Conservation (phyloP, 345 rosid species). For the Conringia planisiliqua region DNA sequence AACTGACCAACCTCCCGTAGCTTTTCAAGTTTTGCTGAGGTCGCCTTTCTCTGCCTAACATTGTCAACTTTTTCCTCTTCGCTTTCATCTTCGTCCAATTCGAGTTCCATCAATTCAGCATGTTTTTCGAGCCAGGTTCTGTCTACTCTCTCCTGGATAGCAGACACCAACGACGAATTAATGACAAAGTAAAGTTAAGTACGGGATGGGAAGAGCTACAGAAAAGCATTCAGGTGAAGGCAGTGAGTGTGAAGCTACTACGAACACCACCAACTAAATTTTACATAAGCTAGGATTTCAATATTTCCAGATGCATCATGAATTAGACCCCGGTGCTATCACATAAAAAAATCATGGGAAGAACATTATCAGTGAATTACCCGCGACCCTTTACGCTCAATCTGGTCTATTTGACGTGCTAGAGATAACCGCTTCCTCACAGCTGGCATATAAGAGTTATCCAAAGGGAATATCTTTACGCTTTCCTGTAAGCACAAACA, state of each 20-base stretch:
- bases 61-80: slow-evolving; percentile 82
- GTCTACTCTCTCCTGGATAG: slow-evolving; percentile 66
- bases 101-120: slow-evolving; percentile 72
- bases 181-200: neutral
- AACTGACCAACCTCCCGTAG: slow-evolving; percentile 60
- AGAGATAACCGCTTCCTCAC: slow-evolving; percentile 78
- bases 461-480: slow-evolving; percentile 77
- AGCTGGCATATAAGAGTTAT: slow-evolving; percentile 81
- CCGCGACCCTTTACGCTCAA: slow-evolving; percentile 76
- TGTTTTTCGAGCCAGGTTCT: slow-evolving; percentile 80
- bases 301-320: neutral
- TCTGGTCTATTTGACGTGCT: slow-evolving; percentile 89
- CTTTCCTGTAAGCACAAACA: slow-evolving; percentile 57
- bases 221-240: neutral
- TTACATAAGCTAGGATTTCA: neutral
- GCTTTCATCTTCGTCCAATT: slow-evolving; percentile 69
- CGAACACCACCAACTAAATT: neutral
- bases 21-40: slow-evolving; percentile 49
- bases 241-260: neutral
- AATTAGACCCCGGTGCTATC: neutral
- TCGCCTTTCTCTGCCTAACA: slow-evolving; percentile 58
- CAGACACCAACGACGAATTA: slow-evolving; percentile 3
- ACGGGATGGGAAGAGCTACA: neutral
- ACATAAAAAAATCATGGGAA: neutral
- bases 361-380: slow-evolving; percentile 33